These are phyloP conservation scores for Areca catechu DNA, from an alignment of 176 grass and related monocot species.

Conservation along the genomic window DNA sequence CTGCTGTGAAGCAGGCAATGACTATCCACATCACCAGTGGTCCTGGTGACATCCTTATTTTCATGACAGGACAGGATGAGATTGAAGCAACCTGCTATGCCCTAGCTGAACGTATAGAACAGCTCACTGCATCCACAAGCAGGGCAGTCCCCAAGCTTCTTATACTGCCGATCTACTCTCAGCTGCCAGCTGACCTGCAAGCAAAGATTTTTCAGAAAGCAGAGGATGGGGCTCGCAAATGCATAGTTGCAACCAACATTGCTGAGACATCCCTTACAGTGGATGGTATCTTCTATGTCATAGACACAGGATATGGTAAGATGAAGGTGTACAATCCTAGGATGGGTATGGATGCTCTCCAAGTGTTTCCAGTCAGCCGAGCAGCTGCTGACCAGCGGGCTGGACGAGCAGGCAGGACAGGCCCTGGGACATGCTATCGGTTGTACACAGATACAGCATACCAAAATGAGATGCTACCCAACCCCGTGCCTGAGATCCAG, in stretches of 20 bases:
- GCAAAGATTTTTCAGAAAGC: constrained; percentile 98
- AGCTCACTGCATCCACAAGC: constrained; percentile 66
- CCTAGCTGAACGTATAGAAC: constrained; percentile 84
- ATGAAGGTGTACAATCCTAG: constrained; percentile 98
- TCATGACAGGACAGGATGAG: constrained; percentile 99
- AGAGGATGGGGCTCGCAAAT: constrained; percentile 91
- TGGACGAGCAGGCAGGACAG: constrained; percentile 86
- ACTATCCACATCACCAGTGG: constrained; percentile 86
- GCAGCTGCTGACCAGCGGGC: constrained; percentile 91
- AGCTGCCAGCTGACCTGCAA: constrained; percentile 90
- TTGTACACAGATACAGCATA: constrained; percentile 92
- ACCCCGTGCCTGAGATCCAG: constrained; percentile 91
- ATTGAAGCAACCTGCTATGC: constrained; percentile 96
- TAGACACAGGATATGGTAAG: constrained; percentile 94
- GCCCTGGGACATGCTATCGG: constrained; percentile 87
- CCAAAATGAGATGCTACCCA: constrained; percentile 96
- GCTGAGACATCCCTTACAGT: constrained; percentile 97
- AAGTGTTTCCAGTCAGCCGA: constrained; percentile 86
- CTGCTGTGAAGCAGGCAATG: constrained; percentile 91
- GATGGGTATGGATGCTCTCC: constrained; percentile 96
- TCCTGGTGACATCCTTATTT: constrained; percentile 87
- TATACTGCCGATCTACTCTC: constrained; percentile 91
- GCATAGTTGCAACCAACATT: constrained; percentile 97
- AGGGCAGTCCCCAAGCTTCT: constrained; percentile 79
- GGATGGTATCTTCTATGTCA: constrained; percentile 95